phyloP scores from a whole-genome alignment of 2,329 filamentous ascomycete species.

The Colletotrichum sp. region DNA sequence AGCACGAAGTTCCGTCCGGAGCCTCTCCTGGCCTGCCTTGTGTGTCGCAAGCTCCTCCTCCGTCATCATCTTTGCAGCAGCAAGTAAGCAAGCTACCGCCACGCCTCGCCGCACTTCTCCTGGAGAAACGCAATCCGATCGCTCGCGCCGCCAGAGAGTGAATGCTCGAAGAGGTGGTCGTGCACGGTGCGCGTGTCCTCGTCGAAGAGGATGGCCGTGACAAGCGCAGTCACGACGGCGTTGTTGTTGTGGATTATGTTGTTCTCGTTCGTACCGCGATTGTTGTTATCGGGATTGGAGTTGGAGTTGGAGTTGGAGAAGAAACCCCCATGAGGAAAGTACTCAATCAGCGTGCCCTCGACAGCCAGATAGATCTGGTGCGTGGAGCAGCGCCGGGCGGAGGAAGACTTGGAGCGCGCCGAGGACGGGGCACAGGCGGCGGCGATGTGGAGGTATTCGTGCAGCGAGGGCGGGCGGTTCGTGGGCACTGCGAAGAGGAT shows the following conservation, averaged over 20 bases:
- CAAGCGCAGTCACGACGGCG: not conserved
- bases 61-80: not conserved
- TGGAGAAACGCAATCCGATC: not conserved
- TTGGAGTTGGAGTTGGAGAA: not conserved
- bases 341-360: not conserved
- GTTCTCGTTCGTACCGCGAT: not conserved
- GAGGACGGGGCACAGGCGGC: not conserved
- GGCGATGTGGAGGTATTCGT: not conserved
- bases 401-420: not conserved
- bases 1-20: not conserved
- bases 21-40: not conserved
- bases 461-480: not conserved
- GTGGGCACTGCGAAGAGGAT: not conserved
- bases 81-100: not conserved
- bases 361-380: not conserved
- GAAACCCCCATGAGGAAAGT: not conserved
- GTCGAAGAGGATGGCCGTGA: not conserved
- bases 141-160: not conserved
- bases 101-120: not conserved
- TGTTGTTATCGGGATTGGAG: not conserved
- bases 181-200: not conserved
- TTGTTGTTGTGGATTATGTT: not conserved
- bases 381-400: not conserved
- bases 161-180: not conserved
- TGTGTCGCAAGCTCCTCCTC: not conserved